Evolutionary conservation across 306 rosid species (phyloP).

Genomic region (Cyamopsis tetragonoloba): DNA sequence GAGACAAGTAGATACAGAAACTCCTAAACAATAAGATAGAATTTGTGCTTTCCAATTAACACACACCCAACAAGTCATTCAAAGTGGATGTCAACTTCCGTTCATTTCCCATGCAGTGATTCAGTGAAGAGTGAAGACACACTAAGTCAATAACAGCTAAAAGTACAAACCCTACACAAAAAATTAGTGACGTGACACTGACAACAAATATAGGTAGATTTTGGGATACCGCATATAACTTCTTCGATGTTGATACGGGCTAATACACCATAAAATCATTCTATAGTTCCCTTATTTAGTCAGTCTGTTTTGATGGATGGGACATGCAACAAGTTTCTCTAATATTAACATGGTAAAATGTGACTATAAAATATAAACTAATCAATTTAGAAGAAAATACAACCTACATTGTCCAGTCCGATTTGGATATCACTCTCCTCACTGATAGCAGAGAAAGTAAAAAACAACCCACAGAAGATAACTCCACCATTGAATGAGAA

Average conservation of each 20-base stretch:
- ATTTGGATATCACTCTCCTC: background rate
- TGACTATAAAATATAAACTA: background rate
- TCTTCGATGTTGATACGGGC: background rate
- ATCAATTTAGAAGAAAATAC: constrained; percentile 1
- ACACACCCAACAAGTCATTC: background rate
- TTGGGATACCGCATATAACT: background rate
- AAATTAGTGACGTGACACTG: background rate
- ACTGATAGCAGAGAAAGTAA: background rate
- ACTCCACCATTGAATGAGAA: background rate
- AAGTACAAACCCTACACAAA: background rate
- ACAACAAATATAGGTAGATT: background rate
- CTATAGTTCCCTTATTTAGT: background rate
- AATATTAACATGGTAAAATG: background rate
- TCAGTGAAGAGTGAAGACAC: too few relatives aligned
- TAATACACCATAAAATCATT: background rate
- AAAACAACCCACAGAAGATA: constrained; percentile 1
- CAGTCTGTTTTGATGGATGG: background rate
- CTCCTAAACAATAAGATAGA: background rate
- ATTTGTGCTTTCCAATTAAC: background rate
- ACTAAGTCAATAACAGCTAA: constrained; percentile 9
- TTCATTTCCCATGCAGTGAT: background rate
- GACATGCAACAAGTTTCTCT: background rate
- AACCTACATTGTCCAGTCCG: background rate
- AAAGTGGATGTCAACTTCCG: constrained; percentile 5
- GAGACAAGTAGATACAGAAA: background rate